Conservation (phyloP, 108 stramenopile species). For the Licmophora abbreviata region DNA sequence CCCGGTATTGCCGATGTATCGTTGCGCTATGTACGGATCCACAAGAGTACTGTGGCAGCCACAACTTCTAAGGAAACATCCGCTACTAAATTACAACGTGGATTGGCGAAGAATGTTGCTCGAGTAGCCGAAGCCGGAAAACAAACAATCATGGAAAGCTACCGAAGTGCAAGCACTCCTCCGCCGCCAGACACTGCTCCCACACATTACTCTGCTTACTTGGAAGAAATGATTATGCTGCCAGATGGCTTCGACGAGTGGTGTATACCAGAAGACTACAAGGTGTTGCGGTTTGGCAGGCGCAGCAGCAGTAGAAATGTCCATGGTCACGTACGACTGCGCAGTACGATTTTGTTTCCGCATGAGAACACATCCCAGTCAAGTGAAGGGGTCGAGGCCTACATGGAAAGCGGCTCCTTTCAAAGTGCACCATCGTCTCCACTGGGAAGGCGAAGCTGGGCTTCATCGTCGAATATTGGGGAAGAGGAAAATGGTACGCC, state of each 20-base stretch:
- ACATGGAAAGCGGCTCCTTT: background rate
- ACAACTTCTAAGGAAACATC: background rate
- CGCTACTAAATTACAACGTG: background rate
- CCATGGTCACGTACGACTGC: background rate
- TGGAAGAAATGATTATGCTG: slow-evolving; percentile 5
- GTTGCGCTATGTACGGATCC: slow-evolving; percentile 50
- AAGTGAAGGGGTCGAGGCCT: slow-evolving; percentile 20
- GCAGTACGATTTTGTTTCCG: slow-evolving; percentile 6
- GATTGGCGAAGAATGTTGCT: slow-evolving; percentile 4
- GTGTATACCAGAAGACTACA: slow-evolving; percentile 55
- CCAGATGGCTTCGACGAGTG: slow-evolving; percentile 65
- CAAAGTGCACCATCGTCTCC: too few relatives aligned
- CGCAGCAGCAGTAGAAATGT: slow-evolving; percentile 1
- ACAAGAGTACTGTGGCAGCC: slow-evolving; percentile 19
- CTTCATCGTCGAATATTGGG: too few relatives aligned
- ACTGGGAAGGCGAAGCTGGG: too few relatives aligned
- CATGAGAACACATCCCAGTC: slow-evolving; percentile 2
- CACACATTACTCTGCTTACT: background rate
- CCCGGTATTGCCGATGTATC: slow-evolving; percentile 70
- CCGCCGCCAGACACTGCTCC: background rate
- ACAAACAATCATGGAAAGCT: slow-evolving; percentile 18
- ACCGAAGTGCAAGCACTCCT: background rate
- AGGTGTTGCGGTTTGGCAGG: slow-evolving; percentile 30
- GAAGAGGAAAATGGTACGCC: background rate
- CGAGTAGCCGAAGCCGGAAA: slow-evolving; percentile 30